Conservation (phyloP, 164 flowering plant genomes). For the Platanus orientalis region DNA sequence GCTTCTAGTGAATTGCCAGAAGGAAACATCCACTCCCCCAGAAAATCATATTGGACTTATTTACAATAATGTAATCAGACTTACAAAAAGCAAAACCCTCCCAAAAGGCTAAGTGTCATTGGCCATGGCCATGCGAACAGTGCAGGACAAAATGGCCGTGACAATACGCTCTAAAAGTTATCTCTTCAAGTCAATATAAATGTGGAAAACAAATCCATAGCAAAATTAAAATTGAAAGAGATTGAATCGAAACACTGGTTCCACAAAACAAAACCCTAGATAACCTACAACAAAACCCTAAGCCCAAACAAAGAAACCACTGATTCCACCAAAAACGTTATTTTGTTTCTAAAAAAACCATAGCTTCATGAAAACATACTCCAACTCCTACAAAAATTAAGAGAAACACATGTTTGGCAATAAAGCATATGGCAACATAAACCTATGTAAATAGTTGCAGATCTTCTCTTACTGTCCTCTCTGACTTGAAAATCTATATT, state of each 20-base stretch:
- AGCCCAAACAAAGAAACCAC: not conserved
- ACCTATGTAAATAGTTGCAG: not conserved
- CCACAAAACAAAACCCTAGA: slow-evolving; percentile 6
- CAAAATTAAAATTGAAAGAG: not conserved
- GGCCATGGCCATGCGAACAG: no score
- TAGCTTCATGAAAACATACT: not conserved
- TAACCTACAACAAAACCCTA: slow-evolving; percentile 6
- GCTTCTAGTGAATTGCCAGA: no score
- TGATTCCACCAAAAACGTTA: no score
- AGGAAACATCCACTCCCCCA: no score
- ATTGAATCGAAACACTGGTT: not conserved
- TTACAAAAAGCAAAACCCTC: no score
- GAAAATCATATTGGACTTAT: no score
- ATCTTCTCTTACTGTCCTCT: not conserved
- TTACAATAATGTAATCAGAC: no score
- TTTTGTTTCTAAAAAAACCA: not conserved
- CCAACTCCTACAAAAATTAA: not conserved
- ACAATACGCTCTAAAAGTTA: no score
- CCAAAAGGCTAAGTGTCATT: no score
- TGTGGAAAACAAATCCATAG: not conserved
- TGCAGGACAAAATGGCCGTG: no score
- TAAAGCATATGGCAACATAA: not conserved
- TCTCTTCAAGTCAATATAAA: not conserved
- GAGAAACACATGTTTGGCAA: not conserved
- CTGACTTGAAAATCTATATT: not conserved